Conservation (phyloP, 2,329 filamentous ascomycete species). For the Fusarium proliferatum region DNA sequence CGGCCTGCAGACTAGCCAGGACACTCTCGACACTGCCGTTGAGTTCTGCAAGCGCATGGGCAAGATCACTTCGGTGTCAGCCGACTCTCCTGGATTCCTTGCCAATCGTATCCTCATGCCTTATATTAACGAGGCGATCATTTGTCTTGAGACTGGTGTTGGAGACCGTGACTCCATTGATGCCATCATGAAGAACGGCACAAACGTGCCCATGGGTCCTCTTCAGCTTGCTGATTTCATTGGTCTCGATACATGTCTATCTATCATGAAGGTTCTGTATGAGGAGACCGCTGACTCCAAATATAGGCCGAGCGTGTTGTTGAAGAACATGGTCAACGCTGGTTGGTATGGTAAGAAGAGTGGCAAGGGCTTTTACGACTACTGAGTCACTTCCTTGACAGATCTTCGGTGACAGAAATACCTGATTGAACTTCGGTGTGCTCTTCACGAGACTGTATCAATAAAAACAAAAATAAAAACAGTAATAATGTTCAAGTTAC, state of each 20-base stretch:
- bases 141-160: slow-evolving; percentile 93
- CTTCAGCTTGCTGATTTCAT: slow-evolving; percentile 96
- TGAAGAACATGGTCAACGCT: slow-evolving; percentile 96
- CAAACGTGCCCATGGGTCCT: slow-evolving; percentile 98
- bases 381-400: slow-evolving; percentile 58
- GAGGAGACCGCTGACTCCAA: slow-evolving; percentile 94
- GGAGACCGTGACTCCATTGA: slow-evolving; percentile 93
- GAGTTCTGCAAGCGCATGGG: slow-evolving; percentile 92
- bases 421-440: background rate
- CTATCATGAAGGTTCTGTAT: slow-evolving; percentile 97
- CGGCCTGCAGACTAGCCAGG: slow-evolving; percentile 87
- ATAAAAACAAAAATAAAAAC: background rate
- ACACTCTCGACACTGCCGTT: slow-evolving; percentile 84
- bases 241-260: slow-evolving; percentile 92
- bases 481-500: background rate
- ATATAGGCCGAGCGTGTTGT: slow-evolving; percentile 87
- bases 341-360: slow-evolving; percentile 98
- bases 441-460: background rate
- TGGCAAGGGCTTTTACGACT: slow-evolving; percentile 95
- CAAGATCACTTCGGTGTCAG: slow-evolving; percentile 88
- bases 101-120: slow-evolving; percentile 98
- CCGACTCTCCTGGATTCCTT: slow-evolving; percentile 92
- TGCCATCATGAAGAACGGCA: slow-evolving; percentile 98
- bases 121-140: slow-evolving; percentile 98
- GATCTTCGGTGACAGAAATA: background rate